phyloP scores from a whole-genome alignment of 148 eudicot species.

The Camellia sinensis region DNA sequence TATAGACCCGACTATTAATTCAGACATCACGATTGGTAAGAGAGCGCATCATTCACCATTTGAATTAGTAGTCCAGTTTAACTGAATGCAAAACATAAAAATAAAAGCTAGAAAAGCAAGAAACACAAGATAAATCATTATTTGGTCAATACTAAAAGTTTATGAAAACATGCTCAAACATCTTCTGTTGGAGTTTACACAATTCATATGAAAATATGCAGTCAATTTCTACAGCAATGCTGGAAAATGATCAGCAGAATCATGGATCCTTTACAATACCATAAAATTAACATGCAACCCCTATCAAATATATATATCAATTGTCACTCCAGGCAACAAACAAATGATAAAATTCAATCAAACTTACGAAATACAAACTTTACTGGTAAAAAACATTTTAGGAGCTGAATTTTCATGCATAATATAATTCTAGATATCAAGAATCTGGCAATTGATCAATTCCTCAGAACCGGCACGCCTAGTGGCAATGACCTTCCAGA shows the following conservation, averaged over 20 bases:
- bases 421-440: slow-evolving; percentile 41
- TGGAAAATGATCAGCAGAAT: neutral
- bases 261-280: neutral
- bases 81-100: neutral
- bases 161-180: neutral
- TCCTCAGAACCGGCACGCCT: slow-evolving; percentile 60
- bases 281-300: neutral
- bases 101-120: neutral
- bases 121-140: neutral
- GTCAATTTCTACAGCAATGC: neutral
- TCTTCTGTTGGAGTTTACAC: neutral
- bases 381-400: neutral
- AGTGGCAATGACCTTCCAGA: slow-evolving; percentile 68
- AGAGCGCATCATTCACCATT: too few relatives aligned
- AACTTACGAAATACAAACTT: slow-evolving; percentile 1
- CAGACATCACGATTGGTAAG: too few relatives aligned
- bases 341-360: slow-evolving; percentile 1
- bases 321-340: neutral
- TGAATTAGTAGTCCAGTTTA: too few relatives aligned
- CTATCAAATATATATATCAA: neutral
- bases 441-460: slow-evolving; percentile 74
- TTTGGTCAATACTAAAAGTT: neutral
- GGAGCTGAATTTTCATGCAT: neutral
- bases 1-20: too few relatives aligned
- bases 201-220: slow-evolving; percentile 1